Base-by-base conservation (phyloP, 129 eudicot genomes). In the Arctium lappa region DNA sequence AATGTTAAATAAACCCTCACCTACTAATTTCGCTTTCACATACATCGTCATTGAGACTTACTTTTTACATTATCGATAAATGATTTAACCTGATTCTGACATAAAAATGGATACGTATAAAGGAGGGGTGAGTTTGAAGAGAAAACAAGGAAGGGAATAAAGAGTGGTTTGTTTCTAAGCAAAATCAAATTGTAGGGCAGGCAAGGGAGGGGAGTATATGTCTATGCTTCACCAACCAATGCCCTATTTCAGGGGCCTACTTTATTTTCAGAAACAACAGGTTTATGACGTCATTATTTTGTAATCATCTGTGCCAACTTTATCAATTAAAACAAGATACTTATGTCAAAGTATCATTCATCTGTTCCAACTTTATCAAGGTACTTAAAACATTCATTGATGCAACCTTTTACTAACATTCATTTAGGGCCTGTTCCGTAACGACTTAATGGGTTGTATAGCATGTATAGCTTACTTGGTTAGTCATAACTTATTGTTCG, bases 141-240 rank as follows among this genome's bases (percentile, higher is more conserved):
- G 15, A 46, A 46, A 46, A n/a, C 68, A 60, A 46, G 56, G 4
- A 60, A 60, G 68, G 65, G 29, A 60, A 60, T 60, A 60, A 60
- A 56, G 5, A 22, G 48, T 42, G 48, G 48, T 6, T 42, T 42
- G 48, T 8, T 42, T 42, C 48, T 8, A 5, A n/a, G 65, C 6
- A 48, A 40, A 10, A 2, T 13, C 6, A 53, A 7, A 72, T 60
- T 8, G 74, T 72, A 44, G 70, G 40, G 80, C 79, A 22, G 31
- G 62, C 62, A 50, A 9, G 68, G 16, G 2, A 0, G 62, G 72
- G 82, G 10, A 56, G 76, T 69, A 6, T 80, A 53, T 72, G 84
- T 87, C 84, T 46, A 77, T 60, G 71, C 68, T 85, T 81, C 86
- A 81, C 88, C 82, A 72, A 77, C 86, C 79, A 6, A 81, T 48